These are phyloP conservation scores for Panaeolus cyanescens DNA, from an alignment of 768 basidiomycete genomes.

Conservation along the genomic window DNA sequence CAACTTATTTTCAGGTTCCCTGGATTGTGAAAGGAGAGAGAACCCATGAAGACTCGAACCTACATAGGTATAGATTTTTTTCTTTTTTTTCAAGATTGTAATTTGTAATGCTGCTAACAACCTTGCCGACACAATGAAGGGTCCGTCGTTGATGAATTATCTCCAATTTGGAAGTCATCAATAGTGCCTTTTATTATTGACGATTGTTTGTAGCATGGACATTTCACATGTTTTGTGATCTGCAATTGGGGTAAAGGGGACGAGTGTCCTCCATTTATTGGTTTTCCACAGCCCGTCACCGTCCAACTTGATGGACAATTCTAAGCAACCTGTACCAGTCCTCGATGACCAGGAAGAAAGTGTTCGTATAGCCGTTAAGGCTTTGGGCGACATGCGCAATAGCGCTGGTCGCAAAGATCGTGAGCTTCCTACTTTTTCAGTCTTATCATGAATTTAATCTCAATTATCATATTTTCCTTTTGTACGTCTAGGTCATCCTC, in stretches of 20 bases:
- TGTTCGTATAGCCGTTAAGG: constrained; percentile 76
- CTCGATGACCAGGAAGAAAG: constrained; percentile 67
- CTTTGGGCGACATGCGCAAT: constrained; percentile 78
- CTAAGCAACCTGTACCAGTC: not conserved
- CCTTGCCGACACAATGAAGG: not conserved
- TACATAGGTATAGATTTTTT: not conserved
- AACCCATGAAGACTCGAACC: not conserved
- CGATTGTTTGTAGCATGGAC: not conserved
- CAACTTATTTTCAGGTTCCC: not conserved
- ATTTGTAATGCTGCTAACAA: not conserved
- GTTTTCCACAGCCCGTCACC: constrained; percentile 15
- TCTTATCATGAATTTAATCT: not conserved
- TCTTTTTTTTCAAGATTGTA: not conserved
- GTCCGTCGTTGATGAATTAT: not conserved
- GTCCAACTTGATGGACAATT: constrained; percentile 14
- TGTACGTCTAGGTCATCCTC: constrained; percentile 7
- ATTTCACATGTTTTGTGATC: constrained; percentile 3
- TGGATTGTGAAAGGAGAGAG: not conserved
- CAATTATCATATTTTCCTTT: constrained; percentile 5
- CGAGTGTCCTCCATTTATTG: constrained; percentile 4
- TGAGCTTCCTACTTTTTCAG: constrained; percentile 6
- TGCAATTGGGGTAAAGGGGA: constrained; percentile 1
- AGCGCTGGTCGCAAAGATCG: constrained; percentile 28
- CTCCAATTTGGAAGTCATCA: not conserved
- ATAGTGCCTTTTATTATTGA: not conserved